Evolutionary conservation across 2,329 filamentous ascomycete genomes (phyloP).

Genomic region (Trichoderma atrobrunneum): DNA sequence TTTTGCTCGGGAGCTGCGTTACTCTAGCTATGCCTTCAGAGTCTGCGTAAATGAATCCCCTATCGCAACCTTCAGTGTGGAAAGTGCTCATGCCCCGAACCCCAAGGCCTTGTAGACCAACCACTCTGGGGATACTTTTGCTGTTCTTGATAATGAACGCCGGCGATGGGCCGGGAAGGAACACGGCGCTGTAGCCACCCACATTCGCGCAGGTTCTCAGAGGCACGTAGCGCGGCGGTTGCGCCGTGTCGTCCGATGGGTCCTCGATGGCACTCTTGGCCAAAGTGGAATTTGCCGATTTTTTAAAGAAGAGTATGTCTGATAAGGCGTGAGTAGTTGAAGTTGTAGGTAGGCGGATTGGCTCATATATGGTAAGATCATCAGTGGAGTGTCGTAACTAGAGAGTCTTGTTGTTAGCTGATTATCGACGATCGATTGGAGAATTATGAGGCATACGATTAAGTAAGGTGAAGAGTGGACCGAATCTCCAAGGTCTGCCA

Average conservation of each 20-base stretch:
- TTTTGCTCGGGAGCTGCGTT: slow-evolving; percentile 65
- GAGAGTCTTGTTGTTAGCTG: slow-evolving; percentile 1
- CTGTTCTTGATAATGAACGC: slow-evolving; percentile 81
- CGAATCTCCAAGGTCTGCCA: slow-evolving; percentile 80
- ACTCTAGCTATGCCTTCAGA: slow-evolving; percentile 69
- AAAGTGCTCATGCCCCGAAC: slow-evolving; percentile 73
- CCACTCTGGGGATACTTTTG: slow-evolving; percentile 70
- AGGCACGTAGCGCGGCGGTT: slow-evolving; percentile 48
- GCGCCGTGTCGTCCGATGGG: slow-evolving; percentile 49
- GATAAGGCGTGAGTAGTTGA: slow-evolving; percentile 43
- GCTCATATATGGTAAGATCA: slow-evolving; percentile 84
- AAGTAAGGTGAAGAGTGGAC: slow-evolving; percentile 72
- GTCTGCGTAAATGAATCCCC: slow-evolving; percentile 82
- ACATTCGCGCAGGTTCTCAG: slow-evolving; percentile 62
- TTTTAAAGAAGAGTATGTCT: slow-evolving; percentile 68
- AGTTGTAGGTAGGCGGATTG: slow-evolving; percentile 54
- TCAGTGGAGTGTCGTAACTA: slow-evolving; percentile 75
- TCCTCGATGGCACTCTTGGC: slow-evolving; percentile 55
- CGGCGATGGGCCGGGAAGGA: slow-evolving; percentile 76
- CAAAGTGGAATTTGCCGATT: slow-evolving; percentile 66
- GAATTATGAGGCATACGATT: slow-evolving; percentile 56
- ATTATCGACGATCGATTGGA: neutral
- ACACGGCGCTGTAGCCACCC: slow-evolving; percentile 77
- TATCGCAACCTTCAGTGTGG: slow-evolving; percentile 72
- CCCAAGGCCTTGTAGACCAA: slow-evolving; percentile 66